Conservation (phyloP, 1,284 basidiomycete genomes). For the Fomitopsis pinicola region DNA sequence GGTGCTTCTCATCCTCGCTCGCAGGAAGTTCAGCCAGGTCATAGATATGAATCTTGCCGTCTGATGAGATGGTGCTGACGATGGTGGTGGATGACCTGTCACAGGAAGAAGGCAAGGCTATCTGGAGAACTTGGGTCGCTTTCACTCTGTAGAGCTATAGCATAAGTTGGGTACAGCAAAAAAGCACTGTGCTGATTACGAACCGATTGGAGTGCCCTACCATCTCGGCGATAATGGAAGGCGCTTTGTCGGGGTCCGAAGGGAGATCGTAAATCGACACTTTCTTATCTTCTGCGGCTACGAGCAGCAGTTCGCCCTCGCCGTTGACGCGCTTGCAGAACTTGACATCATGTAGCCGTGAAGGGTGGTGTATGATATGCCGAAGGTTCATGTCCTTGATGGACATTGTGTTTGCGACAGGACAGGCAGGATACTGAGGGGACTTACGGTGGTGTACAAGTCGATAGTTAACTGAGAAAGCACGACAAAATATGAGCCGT, state of each 20-base stretch:
- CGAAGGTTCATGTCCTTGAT: conserved; percentile 39
- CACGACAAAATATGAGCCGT: conserved; percentile 75
- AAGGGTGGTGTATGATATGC: conserved; percentile 68
- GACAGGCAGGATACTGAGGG: background rate
- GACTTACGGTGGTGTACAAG: conserved; percentile 72
- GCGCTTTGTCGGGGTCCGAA: conserved; percentile 35
- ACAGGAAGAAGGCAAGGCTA: conserved; percentile 44
- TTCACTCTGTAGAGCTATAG: conserved; percentile 50
- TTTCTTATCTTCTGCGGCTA: conserved; percentile 84
- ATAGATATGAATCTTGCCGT: conserved; percentile 79
- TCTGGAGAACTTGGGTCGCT: conserved; percentile 56
- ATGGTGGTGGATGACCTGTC: conserved; percentile 50
- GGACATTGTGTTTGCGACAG: background rate
- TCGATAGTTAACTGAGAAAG: conserved; percentile 77
- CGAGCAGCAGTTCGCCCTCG: conserved; percentile 66
- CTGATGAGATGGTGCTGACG: conserved; percentile 75
- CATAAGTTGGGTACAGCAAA: background rate
- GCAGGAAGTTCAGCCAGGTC: conserved; percentile 51
- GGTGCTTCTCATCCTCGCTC: conserved; percentile 23
- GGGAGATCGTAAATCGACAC: conserved; percentile 67
- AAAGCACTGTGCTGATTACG: conserved; percentile 12
- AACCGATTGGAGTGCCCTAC: conserved; percentile 75
- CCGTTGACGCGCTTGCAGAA: conserved; percentile 60
- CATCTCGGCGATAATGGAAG: conserved; percentile 57
- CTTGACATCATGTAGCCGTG: conserved; percentile 75